phyloP scores from a whole-genome alignment of 2,329 filamentous ascomycete genomes.

The Zelopaecilomyces penicillatus region DNA sequence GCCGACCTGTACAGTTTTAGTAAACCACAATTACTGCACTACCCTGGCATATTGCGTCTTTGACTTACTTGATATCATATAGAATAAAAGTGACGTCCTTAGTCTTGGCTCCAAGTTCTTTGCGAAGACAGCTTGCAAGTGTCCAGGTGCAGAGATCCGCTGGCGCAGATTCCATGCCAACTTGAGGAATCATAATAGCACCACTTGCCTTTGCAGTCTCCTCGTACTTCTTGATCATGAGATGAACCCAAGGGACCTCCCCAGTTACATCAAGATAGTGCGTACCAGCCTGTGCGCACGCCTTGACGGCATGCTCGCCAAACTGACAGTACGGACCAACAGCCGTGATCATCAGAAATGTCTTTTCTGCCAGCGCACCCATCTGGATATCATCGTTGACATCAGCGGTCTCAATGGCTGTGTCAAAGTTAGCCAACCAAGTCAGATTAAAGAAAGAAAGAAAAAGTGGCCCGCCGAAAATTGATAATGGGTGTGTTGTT shows the following conservation, averaged over 20 bases:
- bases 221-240: slow-evolving; percentile 54
- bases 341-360: slow-evolving; percentile 47
- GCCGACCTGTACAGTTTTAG: slow-evolving; percentile 15
- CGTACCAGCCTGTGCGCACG: slow-evolving; percentile 53
- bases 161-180: slow-evolving; percentile 54
- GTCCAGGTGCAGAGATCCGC: slow-evolving; percentile 51
- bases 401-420: slow-evolving; percentile 45
- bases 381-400: slow-evolving; percentile 39
- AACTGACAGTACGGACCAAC: slow-evolving; percentile 51
- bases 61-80: slow-evolving; percentile 30
- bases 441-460: too few species aligned
- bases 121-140: slow-evolving; percentile 41
- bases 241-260: slow-evolving; percentile 48
- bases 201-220: slow-evolving; percentile 42
- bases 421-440: slow-evolving; percentile 5
- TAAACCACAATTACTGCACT: background rate
- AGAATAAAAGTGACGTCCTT: slow-evolving; percentile 46
- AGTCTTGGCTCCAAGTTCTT: slow-evolving; percentile 39
- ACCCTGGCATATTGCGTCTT: too few species aligned
- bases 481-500: too few species aligned
- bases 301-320: slow-evolving; percentile 51
- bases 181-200: slow-evolving; percentile 53
- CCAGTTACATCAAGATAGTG: slow-evolving; percentile 59
- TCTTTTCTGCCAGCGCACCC: slow-evolving; percentile 43
- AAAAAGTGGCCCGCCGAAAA: background rate